Evolutionary conservation across 805 yeast species (phyloP).

Genomic region (Suhomyces pyralidae): DNA sequence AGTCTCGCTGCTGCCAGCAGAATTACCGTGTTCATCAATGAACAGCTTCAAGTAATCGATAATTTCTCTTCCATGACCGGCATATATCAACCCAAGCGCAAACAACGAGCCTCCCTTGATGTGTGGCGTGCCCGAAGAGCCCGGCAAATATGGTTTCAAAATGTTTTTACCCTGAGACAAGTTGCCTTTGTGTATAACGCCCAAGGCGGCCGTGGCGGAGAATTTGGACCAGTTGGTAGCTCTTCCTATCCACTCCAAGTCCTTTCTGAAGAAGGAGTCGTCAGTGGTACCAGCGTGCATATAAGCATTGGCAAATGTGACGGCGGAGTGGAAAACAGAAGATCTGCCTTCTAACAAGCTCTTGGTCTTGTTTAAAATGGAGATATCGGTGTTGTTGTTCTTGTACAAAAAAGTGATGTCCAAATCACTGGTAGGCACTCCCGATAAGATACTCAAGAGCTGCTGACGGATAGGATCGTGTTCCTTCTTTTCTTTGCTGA

Average conservation of each 20-base stretch:
- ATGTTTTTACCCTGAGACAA: conserved; percentile 84
- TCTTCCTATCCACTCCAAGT: conserved; percentile 92
- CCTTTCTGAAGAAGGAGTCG: conserved; percentile 85
- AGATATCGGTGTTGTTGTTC: conserved; percentile 82
- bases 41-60: conserved; percentile 74
- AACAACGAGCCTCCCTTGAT: conserved; percentile 94
- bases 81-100: conserved; percentile 90
- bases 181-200: conserved; percentile 95
- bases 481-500: conserved; percentile 29
- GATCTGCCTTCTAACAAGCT: conserved; percentile 82
- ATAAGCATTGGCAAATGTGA: conserved; percentile 90
- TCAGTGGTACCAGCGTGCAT: conserved; percentile 96
- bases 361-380: conserved; percentile 78
- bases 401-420: conserved; percentile 83
- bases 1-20: conserved; percentile 63
- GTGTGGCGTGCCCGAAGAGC: conserved; percentile 72
- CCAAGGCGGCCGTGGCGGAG: conserved; percentile 95
- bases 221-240: conserved; percentile 99
- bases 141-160: conserved; percentile 88
- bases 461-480: conserved; percentile 32
- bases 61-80: conserved; percentile 91
- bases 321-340: conserved; percentile 93
- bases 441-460: conserved; percentile 71
- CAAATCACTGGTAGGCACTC: conserved; percentile 91
- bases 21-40: conserved; percentile 61